These are phyloP conservation scores for Adansonia gregorii DNA, from an alignment of 441 rosid species.

Conservation along the genomic window DNA sequence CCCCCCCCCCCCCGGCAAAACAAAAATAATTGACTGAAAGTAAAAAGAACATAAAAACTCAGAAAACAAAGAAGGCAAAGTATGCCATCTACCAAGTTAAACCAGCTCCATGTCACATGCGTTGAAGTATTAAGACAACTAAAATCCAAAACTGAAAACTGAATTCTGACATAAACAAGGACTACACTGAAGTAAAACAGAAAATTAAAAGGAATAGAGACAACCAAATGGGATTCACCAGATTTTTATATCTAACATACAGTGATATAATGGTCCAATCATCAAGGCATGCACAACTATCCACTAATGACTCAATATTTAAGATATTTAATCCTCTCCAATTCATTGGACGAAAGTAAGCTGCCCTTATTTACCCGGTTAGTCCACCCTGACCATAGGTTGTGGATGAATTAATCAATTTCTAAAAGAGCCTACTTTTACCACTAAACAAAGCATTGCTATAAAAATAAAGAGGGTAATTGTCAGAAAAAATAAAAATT, in stretches of 20 bases:
- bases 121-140: not conserved
- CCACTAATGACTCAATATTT: not conserved
- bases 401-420: not conserved
- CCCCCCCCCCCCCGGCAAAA: too few relatives aligned
- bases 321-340: not conserved
- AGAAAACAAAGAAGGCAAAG: not conserved
- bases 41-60: not conserved
- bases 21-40: not conserved
- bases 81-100: not conserved
- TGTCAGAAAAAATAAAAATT: not conserved
- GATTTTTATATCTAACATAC: too few relatives aligned
- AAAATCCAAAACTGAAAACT: not conserved
- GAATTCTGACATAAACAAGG: not conserved
- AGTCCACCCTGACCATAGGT: not conserved
- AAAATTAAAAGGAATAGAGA: not conserved
- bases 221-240: not conserved
- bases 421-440: not conserved
- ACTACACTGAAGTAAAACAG: not conserved
- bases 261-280: not conserved
- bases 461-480: not conserved
- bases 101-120: not conserved
- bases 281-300: not conserved
- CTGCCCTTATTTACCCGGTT: not conserved
- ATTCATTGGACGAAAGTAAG: not conserved
- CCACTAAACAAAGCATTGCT: not conserved